These are phyloP conservation scores for Colletotrichum viniferum DNA, from an alignment of 2,329 filamentous ascomycete species.

Conservation along the genomic window DNA sequence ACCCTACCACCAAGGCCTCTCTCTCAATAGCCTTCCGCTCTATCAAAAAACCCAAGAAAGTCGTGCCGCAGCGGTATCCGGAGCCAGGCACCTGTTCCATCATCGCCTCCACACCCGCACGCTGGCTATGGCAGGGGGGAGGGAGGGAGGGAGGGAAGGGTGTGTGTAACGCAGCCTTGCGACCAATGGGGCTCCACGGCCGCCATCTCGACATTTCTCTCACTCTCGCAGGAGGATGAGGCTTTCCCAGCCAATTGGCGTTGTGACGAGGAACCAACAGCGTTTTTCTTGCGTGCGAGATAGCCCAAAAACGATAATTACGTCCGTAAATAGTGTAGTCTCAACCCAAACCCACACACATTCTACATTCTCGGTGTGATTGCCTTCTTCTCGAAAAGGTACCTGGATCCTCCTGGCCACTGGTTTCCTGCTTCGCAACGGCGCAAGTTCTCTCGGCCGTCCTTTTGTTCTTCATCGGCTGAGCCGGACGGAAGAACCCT, in stretches of 20 bases:
- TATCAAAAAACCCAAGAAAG: neutral
- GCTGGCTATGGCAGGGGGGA: neutral
- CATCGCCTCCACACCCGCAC: neutral
- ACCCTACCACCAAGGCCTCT: neutral
- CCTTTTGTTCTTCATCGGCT: neutral
- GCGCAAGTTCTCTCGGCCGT: neutral
- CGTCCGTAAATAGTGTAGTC: neutral
- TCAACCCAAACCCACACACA: neutral
- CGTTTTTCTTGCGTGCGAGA: neutral
- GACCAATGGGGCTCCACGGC: neutral
- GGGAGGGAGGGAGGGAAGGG: neutral
- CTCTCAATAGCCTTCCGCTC: neutral
- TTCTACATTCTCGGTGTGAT: neutral
- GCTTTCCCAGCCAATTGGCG: neutral
- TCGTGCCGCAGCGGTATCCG: neutral
- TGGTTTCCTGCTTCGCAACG: neutral
- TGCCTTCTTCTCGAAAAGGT: neutral
- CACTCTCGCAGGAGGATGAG: neutral
- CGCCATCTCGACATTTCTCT: neutral
- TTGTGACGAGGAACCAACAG: neutral
- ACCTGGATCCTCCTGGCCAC: neutral
- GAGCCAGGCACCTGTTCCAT: neutral
- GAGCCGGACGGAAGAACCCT: neutral
- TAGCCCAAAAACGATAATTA: neutral
- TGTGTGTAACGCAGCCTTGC: neutral